Evolutionary conservation across 2,329 filamentous ascomycete genomes (phyloP), one percentile per base, ranked within the genome.

Genomic region (Ophiostoma ips): DNA sequence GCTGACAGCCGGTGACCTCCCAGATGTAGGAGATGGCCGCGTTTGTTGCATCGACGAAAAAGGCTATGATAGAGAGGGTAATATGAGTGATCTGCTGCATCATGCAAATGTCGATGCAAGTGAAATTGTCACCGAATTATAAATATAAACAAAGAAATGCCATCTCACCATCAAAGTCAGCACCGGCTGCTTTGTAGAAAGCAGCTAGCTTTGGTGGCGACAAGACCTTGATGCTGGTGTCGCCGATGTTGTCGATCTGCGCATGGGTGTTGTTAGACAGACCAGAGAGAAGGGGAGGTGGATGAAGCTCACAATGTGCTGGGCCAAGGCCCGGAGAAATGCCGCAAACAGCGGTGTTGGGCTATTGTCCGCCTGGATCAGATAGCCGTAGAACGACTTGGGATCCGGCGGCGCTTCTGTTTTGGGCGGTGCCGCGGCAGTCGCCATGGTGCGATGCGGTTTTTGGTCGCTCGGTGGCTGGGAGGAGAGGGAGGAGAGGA

Each of bases 1-100:
- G 90, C 59, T 88, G 84, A 63, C 90, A 95, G 58, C 90, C 92
- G 48, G 94, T 78, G 8, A 85, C 85, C 60, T 87, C 84, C 73
- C 94, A 96, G 56, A 95, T 92, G 67, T 87, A 94, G 28, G 89
- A 92, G 55, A 98, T 81, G 40, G 83, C 82, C 35, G 79, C 70
- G 53, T 81, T 69, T 18, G 84, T 81, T 33, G 84, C 86, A 3
- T 82, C 74, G 38, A 90, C 71, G 63, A 96, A 96, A 49, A 96
- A 76, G 21, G 74, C 76, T 79, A 57, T 6, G 2, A 68, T 84
- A 87, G 60, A 89, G 77, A 44, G 83, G 82, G 51, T n/a, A n/a
- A 8, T 8, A 28, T 28, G 24, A 28, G 24, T 8, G 4, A 8
- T 28, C 24, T 28, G 24, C 8, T 8, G 24, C 24, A 28, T 4